Conservation (phyloP, 225 moss, liverwort and hornwort genomes). For the Marchantia paleacea region DNA sequence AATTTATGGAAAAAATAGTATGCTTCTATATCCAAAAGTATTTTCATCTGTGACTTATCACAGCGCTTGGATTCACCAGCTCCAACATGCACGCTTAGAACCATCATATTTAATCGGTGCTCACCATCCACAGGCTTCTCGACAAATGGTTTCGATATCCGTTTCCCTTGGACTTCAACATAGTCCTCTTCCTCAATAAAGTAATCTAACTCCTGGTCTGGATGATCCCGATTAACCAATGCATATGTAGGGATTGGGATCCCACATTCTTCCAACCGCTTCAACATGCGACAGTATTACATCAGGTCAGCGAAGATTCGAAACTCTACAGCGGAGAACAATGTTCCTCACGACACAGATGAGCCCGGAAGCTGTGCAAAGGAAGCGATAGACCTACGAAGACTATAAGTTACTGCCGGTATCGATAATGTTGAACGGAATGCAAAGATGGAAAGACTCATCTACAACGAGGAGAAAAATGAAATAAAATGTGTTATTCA, state of each 20-base stretch:
- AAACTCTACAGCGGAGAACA: not conserved
- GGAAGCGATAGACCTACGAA: not conserved
- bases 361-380: not conserved
- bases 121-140: conserved; percentile 98
- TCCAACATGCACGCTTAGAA: not conserved
- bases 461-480: not conserved
- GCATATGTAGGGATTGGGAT: conserved; percentile 86
- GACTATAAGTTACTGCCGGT: not conserved
- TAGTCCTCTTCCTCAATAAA: conserved; percentile 98
- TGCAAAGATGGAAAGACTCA: not conserved
- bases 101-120: not conserved
- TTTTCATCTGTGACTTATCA: too few species aligned
- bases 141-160: conserved; percentile 91
- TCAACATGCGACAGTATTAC: conserved; percentile 5
- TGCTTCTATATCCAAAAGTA: too few species aligned
- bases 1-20: too few species aligned
- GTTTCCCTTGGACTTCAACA: conserved; percentile 84
- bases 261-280: conserved; percentile 85
- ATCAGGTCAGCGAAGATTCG: not conserved
- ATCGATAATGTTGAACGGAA: not conserved
- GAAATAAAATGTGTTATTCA: not conserved
- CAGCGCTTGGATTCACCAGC: not conserved
- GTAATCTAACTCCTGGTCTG: conserved; percentile 78
- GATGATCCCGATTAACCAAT: conserved; percentile 80
- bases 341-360: not conserved